Base-by-base conservation (phyloP, 2,329 filamentous ascomycete genomes). In the Cercospora zeae-maydis region DNA sequence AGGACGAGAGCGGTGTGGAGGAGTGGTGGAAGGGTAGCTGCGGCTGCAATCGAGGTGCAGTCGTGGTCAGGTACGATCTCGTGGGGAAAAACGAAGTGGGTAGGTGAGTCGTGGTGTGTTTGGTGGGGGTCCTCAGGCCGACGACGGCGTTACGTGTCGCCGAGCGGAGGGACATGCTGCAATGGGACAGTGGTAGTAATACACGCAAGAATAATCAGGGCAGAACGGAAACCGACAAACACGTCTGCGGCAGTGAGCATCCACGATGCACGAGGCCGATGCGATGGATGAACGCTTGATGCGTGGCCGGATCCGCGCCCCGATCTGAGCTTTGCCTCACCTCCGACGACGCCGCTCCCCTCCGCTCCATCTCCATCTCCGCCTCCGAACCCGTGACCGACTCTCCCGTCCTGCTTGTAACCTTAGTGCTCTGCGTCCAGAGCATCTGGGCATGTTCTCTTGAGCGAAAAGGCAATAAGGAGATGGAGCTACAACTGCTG, bases 301-400 rank as follows among this genome's bases (percentile, higher is more conserved):
- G 42, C 42, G 49, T 52, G 49, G 49, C 31, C 19, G 49, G 49
- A 52, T 52, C 49, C 49, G 31, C 19, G 49, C 27, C 27, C 27
- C 49, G 49, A 52, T 52, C 49, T 33, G 49, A 52, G 49, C 49
- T 52, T 34, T 33, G 49, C 49, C 49, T 52, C 49, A 52, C 49
- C 49, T 52, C 49, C 49, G 49, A 16, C 49, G n/a, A 5, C 49
- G 27, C 49, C 49, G 49, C 49, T 47, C 42, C 11, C 10, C 6
- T 4, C 21, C 9, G n/a, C 5, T 4, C 42, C 11, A 10, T 13
- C 42, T 8, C 42, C 11, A 14, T 11, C 42, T 42, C 39, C 39
- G 39, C 21, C 39, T n/a, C 16, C 30, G 5, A 31, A 31, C 30
- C 11, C 31, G 31, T 9, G 31, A 10, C 8, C 30, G 30, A 31